phyloP scores from a whole-genome alignment of 2,329 filamentous ascomycete genomes.

The Colletotrichum tropicicola region DNA sequence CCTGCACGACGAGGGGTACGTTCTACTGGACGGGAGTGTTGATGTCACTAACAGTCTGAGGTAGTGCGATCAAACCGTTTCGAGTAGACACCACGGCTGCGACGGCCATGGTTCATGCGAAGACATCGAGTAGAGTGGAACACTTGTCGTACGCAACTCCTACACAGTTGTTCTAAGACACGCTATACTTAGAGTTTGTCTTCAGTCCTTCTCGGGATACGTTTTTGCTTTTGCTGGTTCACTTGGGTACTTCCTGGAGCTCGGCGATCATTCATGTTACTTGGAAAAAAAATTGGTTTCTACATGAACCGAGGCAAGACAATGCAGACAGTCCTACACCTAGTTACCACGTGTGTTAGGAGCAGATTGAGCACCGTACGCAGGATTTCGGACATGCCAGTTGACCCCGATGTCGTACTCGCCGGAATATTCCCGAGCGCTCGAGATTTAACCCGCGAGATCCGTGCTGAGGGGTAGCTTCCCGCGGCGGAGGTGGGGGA shows the following conservation, averaged over 20 bases:
- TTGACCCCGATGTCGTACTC: too few species aligned
- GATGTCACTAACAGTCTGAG: neutral
- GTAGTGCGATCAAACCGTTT: neutral
- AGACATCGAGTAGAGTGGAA: neutral
- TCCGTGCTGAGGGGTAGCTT: neutral
- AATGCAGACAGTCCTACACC: too few species aligned
- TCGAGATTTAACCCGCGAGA: too few species aligned
- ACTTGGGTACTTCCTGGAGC: too few species aligned
- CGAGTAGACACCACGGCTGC: neutral
- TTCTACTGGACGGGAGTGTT: neutral
- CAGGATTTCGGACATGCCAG: too few species aligned
- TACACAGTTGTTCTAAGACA: neutral
- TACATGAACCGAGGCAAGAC: too few species aligned
- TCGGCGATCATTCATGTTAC: too few species aligned
- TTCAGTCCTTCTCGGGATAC: neutral
- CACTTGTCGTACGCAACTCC: neutral
- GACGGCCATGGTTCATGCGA: neutral
- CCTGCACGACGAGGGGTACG: constrained; percentile 1
- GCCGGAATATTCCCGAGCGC: neutral
- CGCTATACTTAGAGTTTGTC: neutral
- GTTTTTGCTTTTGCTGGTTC: too few species aligned
- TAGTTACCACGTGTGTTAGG: too few species aligned
- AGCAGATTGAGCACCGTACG: too few species aligned
- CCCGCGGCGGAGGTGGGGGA: neutral
- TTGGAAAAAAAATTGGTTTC: too few species aligned